Evolutionary conservation across 169 alveolate genomes (phyloP), one percentile per base, ranked within the genome.

Genomic region (Eimeria sp.): DNA sequence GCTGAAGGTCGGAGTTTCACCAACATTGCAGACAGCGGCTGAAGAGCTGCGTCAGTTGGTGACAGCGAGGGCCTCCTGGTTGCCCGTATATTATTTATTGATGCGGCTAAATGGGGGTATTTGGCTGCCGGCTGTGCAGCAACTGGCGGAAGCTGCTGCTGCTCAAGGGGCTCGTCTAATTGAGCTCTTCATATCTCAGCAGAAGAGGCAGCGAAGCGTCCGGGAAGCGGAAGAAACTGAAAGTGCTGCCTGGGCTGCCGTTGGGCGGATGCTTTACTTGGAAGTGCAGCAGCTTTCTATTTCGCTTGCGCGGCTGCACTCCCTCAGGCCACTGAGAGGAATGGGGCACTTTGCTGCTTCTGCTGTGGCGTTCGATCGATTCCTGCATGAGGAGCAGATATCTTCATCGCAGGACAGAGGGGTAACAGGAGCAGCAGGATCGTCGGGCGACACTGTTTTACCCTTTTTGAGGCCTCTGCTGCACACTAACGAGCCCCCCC

Each of bases 121-220:
- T 83, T 49, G 91, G 91, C 91, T 83, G 45, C 75, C 91, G 40
- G 91, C 91, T 9, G 91, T 83, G 51, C 91, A 83, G 91, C 91
- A 83, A 51, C 91, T 83, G 75, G 91, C 91, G 47, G 91, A 83
- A 51, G 73, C 73, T 5, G 91, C 91, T 22, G 91, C 91, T 20
- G 72, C 72, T 5, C 91, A 83, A 40, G 91, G 51, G 73, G 51
- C 91, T 67, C 45, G 91, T 30, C 75, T 83, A 9, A 43, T 83
- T 9, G 67, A 57, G 75, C 91, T 83, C 34, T 83, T 83, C 73
- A 43, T 83, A 5, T 83, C 91, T 1, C 73, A 83, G n/a, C 91
- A 83, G 51, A 49, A 49, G 22, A 40, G 16, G 57, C 49, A 43
- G 30, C 51, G 54, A 22, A 75, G 75, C 67, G 14, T 13, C 49